Conservation (phyloP, 768 basidiomycete species). For the Mycena venus region DNA sequence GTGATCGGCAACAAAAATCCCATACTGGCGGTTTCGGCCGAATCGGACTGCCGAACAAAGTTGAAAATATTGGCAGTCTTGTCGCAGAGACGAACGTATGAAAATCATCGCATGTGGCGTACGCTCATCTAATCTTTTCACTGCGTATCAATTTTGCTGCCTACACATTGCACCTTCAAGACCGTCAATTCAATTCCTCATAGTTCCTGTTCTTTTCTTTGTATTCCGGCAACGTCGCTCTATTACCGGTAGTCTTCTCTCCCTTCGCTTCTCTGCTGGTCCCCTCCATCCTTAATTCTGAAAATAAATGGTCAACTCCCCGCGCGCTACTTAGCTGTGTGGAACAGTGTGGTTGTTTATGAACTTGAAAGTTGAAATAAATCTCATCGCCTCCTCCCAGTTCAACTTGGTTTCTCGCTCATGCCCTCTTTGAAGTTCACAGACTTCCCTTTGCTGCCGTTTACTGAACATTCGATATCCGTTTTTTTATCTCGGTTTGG, state of each 20-base stretch:
- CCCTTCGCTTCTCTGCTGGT: neutral
- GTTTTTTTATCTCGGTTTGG: neutral
- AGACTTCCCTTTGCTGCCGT: neutral
- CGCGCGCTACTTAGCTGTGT: neutral
- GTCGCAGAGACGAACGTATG: conserved; percentile 49
- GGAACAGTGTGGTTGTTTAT: neutral
- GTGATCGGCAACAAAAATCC: conserved; percentile 11
- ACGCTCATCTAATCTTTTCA: neutral
- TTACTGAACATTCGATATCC: neutral
- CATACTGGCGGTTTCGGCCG: neutral
- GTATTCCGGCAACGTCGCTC: neutral
- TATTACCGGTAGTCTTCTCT: no score
- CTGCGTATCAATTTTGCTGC: neutral
- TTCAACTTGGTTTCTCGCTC: neutral
- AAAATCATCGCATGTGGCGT: neutral
- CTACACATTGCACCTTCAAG: neutral
- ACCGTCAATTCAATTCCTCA: neutral
- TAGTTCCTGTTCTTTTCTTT: no score
- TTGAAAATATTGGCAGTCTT: neutral
- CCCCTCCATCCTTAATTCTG: neutral
- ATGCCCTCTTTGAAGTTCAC: neutral
- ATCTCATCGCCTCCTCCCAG: neutral
- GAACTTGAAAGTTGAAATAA: neutral
- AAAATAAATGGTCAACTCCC: neutral
- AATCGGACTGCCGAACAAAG: conserved; percentile 2